phyloP scores from a whole-genome alignment of 169 alveolate genomes.

The Plasmodium billcollinsi region DNA sequence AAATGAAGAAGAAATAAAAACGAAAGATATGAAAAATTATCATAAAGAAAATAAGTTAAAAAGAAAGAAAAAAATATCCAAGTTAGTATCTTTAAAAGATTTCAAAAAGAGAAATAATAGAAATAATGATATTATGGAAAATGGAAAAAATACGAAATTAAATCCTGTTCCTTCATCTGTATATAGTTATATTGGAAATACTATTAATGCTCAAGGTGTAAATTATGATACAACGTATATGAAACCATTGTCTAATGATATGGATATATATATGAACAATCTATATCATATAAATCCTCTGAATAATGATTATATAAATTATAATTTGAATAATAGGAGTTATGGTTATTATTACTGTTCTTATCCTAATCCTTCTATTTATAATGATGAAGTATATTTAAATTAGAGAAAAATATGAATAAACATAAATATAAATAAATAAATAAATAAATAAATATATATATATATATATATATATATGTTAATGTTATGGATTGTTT shows the following conservation, averaged over 20 bases:
- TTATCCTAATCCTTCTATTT: slow-evolving; percentile 11
- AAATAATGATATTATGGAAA: slow-evolving; percentile 2
- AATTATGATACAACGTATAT: slow-evolving; percentile 40
- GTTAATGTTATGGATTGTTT: not conserved
- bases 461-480: not conserved
- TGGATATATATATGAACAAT: slow-evolving; percentile 53
- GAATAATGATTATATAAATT: slow-evolving; percentile 51
- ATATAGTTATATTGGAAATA: slow-evolving; percentile 47
- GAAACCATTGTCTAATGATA: slow-evolving; percentile 38
- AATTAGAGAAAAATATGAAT: slow-evolving; percentile 5
- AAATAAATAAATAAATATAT: not conserved
- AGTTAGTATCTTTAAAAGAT: slow-evolving; percentile 24
- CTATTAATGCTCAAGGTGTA: slow-evolving; percentile 36
- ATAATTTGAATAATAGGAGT: slow-evolving; percentile 48
- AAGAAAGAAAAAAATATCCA: slow-evolving; percentile 40
- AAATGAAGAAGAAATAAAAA: slow-evolving; percentile 5
- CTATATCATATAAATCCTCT: slow-evolving; percentile 48
- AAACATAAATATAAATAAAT: not conserved
- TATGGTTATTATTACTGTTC: slow-evolving; percentile 67
- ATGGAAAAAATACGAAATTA: slow-evolving; percentile 12
- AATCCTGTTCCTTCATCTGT: slow-evolving; percentile 38
- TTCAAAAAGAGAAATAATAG: slow-evolving; percentile 18
- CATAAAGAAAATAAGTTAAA: slow-evolving; percentile 16
- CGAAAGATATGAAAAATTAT: slow-evolving; percentile 2
- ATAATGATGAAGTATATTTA: slow-evolving; percentile 51